Evolutionary conservation across 352 stramenopile genomes (phyloP).

Genomic region (Plasmopara muralis): DNA sequence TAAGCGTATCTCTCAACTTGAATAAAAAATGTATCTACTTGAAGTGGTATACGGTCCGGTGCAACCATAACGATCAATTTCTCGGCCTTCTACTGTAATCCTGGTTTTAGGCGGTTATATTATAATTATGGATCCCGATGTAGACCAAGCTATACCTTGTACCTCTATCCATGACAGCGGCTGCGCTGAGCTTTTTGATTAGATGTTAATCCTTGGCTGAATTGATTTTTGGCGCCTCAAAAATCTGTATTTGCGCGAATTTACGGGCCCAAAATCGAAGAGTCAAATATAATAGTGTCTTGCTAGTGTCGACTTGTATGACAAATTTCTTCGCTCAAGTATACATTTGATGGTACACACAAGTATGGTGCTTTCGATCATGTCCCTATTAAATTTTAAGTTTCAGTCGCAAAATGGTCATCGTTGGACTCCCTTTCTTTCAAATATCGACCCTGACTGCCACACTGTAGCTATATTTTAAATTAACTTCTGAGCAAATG

Average conservation of each 20-base stretch:
- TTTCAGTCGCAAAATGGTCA: not conserved
- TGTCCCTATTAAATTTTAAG: not conserved
- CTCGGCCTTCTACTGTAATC: not conserved
- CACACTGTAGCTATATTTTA: not conserved
- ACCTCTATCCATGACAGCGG: not conserved
- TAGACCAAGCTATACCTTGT: not conserved
- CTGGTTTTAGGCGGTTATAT: not conserved
- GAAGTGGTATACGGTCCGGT: too few relatives aligned
- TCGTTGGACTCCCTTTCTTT: not conserved
- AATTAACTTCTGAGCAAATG: not conserved
- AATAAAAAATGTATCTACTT: too few relatives aligned
- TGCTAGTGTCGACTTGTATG: not conserved
- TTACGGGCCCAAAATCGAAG: not conserved
- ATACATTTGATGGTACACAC: not conserved
- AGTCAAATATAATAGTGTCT: not conserved
- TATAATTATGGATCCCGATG: not conserved
- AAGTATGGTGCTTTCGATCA: not conserved
- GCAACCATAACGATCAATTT: not conserved
- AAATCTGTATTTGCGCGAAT: not conserved
- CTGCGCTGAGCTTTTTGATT: not conserved
- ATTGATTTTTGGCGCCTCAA: not conserved
- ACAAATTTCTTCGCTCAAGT: not conserved
- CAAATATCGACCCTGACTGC: not conserved
- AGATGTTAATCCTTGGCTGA: not conserved
- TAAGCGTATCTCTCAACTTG: too few relatives aligned